phyloP scores from a whole-genome alignment of 2,329 filamentous ascomycete species.

The Fusarium scirpi region DNA sequence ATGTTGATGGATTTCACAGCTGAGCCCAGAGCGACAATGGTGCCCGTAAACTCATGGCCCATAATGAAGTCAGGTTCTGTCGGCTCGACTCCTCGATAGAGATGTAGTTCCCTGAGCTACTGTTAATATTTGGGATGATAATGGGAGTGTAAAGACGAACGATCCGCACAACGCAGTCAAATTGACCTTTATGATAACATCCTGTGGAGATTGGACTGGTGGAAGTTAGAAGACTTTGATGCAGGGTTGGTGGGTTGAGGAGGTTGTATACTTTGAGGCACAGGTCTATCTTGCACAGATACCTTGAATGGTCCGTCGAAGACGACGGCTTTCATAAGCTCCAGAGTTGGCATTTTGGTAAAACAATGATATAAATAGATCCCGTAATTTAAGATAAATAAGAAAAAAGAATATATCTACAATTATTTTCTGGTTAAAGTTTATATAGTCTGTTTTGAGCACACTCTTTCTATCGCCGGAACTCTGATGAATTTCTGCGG shows the following conservation, averaged over 20 bases:
- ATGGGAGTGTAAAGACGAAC: slow-evolving; percentile 55
- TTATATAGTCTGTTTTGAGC: neutral
- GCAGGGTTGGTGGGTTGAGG: accelerated
- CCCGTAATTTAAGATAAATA: accelerated
- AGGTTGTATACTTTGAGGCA: slow-evolving; percentile 70
- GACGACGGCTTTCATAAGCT: slow-evolving; percentile 88
- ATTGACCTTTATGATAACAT: slow-evolving; percentile 85
- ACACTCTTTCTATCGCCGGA: neutral
- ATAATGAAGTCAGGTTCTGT: slow-evolving; percentile 72
- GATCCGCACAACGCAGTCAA: slow-evolving; percentile 91
- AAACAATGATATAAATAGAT: accelerated
- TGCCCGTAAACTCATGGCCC: slow-evolving; percentile 91
- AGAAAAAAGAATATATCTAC: too few species aligned
- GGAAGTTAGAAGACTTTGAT: slow-evolving; percentile 1
- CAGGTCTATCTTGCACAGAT: slow-evolving; percentile 80
- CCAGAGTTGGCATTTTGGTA: slow-evolving; percentile 47
- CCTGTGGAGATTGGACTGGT: slow-evolving; percentile 73
- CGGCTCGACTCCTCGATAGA: slow-evolving; percentile 83
- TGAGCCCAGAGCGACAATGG: slow-evolving; percentile 74
- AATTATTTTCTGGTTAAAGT: accelerated
- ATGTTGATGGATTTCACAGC: slow-evolving; percentile 75
- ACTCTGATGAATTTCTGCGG: neutral
- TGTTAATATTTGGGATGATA: accelerated
- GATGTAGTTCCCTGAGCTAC: slow-evolving; percentile 80
- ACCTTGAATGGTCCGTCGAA: slow-evolving; percentile 84